These are phyloP conservation scores for Tuber microsphaerosporum DNA, from an alignment of 495 filamentous ascomycete genomes.

Conservation along the genomic window DNA sequence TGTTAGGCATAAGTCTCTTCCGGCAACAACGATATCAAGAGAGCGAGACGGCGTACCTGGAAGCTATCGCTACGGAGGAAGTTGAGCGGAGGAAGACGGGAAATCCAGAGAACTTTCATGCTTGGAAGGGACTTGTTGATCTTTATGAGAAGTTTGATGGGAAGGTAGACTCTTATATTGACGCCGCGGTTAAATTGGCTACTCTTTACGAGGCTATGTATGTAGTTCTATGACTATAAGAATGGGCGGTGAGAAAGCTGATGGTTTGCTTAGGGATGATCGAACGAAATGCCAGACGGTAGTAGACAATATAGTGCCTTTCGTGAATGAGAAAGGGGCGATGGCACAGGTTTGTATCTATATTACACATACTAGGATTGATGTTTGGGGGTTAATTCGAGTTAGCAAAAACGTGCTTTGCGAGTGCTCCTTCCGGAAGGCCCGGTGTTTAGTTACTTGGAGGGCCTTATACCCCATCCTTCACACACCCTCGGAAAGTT, in stretches of 20 bases:
- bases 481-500: slow-evolving; percentile 72
- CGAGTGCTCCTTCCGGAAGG: slow-evolving; percentile 68
- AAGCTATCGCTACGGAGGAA: slow-evolving; percentile 56
- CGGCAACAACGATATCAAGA: slow-evolving; percentile 62
- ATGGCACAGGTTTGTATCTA: slow-evolving; percentile 25
- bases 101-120: slow-evolving; percentile 47
- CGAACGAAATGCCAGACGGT: slow-evolving; percentile 66
- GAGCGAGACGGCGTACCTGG: slow-evolving; percentile 66
- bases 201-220: slow-evolving; percentile 63
- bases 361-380: background rate
- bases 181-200: slow-evolving; percentile 64
- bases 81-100: slow-evolving; percentile 50
- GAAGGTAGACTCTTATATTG: slow-evolving; percentile 66
- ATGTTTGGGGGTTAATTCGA: slow-evolving; percentile 39
- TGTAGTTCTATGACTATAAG: slow-evolving; percentile 30
- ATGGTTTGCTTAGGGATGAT: slow-evolving; percentile 49
- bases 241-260: background rate
- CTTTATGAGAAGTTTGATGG: slow-evolving; percentile 67
- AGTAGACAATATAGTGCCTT: slow-evolving; percentile 69
- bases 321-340: slow-evolving; percentile 63
- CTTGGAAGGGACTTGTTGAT: slow-evolving; percentile 85
- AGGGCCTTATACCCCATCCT: slow-evolving; percentile 77
- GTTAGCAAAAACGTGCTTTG: slow-evolving; percentile 66
- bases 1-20: slow-evolving; percentile 72
- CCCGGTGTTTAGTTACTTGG: slow-evolving; percentile 70